Evolutionary conservation across 192 early-diverging fungal species (phyloP).

Genomic region (Umbelopsis isabellina): DNA sequence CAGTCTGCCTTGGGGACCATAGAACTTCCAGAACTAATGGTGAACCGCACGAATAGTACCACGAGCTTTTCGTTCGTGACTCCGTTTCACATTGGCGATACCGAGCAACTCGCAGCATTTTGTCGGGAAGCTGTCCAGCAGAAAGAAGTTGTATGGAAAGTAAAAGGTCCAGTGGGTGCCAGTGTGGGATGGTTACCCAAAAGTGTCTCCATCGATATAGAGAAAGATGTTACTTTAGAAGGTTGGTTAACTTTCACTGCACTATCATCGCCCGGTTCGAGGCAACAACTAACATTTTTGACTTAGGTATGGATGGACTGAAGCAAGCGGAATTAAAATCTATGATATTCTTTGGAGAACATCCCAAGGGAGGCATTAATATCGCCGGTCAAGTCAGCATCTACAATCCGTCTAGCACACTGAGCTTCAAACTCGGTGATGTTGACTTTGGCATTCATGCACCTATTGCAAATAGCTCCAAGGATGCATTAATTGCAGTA

Average conservation of each 20-base stretch:
- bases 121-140: constrained; percentile 9
- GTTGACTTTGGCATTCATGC: constrained; percentile 43
- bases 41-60: background rate
- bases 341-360: constrained; percentile 33
- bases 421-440: constrained; percentile 38
- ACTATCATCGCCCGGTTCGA: background rate
- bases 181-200: constrained; percentile 7
- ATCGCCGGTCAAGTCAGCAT: constrained; percentile 29
- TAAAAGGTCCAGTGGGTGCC: background rate
- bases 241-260: background rate
- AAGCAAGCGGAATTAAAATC: constrained; percentile 30
- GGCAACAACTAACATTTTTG: background rate
- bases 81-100: constrained; percentile 11
- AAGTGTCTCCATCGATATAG: background rate
- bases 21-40: background rate
- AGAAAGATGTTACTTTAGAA: constrained; percentile 8
- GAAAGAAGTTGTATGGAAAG: constrained; percentile 8
- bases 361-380: constrained; percentile 35
- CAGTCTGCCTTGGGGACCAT: background rate
- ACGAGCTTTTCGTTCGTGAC: constrained; percentile 3
- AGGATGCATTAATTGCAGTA: constrained; percentile 36
- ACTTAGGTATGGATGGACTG: constrained; percentile 42
- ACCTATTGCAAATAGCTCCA: constrained; percentile 12
- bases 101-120: constrained; percentile 3
- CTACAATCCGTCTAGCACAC: constrained; percentile 38